A percentile compares a stretch with the other conserved stretches of the same genome.
Conservation (phyloP, 2,329 filamentous ascomycete species). For the Fusarium nanum region DNA sequence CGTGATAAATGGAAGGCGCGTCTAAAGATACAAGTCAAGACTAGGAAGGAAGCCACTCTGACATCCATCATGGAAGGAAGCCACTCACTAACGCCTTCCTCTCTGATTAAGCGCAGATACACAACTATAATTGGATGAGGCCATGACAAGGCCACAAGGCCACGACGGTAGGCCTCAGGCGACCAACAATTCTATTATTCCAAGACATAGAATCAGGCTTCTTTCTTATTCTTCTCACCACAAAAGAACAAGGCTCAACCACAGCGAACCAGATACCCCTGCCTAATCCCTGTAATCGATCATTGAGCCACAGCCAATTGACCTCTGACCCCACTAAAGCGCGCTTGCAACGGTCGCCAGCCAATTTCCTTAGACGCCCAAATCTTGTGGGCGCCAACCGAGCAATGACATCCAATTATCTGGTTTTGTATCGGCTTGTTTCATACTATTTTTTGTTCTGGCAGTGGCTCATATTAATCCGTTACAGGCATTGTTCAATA, state of each 20-base stretch:
- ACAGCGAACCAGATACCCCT: slow-evolving; percentile 22
- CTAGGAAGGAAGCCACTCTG: background rate
- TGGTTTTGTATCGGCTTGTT: slow-evolving; percentile 8
- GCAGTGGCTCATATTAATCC: slow-evolving; percentile 4
- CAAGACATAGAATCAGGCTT: slow-evolving; percentile 11
- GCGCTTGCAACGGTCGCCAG: slow-evolving; percentile 40
- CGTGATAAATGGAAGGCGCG: background rate
- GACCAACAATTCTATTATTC: slow-evolving; percentile 14
- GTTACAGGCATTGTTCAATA: slow-evolving; percentile 10
- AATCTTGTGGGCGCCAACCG: slow-evolving; percentile 28
- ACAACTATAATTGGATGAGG: slow-evolving; percentile 12
- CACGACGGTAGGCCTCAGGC: slow-evolving; percentile 31
- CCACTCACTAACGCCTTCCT: slow-evolving; percentile 1
- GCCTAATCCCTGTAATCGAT: slow-evolving; percentile 28
- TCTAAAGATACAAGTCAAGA: slow-evolving; percentile 15
- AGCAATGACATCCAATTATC: slow-evolving; percentile 38
- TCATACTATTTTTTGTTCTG: slow-evolving; percentile 18
- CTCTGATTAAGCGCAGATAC: slow-evolving; percentile 2
- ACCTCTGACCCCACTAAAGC: slow-evolving; percentile 12
- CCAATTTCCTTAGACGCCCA: slow-evolving; percentile 42
- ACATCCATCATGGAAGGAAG: background rate
- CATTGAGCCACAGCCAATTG: slow-evolving; percentile 37
- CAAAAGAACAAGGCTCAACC: background rate
- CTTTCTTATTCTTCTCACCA: background rate
- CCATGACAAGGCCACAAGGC: slow-evolving; percentile 28